These are phyloP conservation scores for Fusarium sp. DNA, from an alignment of 2,329 filamentous ascomycete genomes.

Conservation along the genomic window DNA sequence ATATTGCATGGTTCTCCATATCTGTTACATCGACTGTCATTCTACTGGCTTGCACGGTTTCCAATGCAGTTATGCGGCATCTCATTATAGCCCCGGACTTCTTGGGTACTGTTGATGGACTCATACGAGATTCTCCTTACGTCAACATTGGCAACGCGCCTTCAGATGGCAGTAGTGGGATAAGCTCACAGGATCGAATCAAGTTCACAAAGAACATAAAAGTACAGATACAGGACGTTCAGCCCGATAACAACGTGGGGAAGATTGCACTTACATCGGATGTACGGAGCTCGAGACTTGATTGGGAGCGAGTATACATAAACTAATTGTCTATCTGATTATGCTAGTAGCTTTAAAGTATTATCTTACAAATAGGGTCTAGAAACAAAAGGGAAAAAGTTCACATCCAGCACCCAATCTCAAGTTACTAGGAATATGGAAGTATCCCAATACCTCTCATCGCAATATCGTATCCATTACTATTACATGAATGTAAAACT, in stretches of 20 bases:
- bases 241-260: too few species aligned
- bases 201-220: background rate
- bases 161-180: background rate
- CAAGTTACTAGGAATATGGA: too few species aligned
- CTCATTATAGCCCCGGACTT: background rate
- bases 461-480: too few species aligned
- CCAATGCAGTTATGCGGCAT: background rate
- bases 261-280: too few species aligned
- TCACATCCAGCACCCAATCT: too few species aligned
- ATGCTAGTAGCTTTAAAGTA: too few species aligned
- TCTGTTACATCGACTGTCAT: background rate
- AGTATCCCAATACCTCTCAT: accelerated
- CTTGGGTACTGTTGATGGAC: background rate
- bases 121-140: background rate
- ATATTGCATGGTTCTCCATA: background rate
- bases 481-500: too few species aligned
- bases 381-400: too few species aligned
- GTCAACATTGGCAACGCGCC: background rate
- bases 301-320: too few species aligned
- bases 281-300: too few species aligned
- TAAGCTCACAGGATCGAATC: background rate
- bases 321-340: too few species aligned
- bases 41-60: background rate
- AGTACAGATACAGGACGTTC: background rate
- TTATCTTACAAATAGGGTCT: too few species aligned